phyloP scores from a whole-genome alignment of 176 grass and related monocot species.

The bread wheat (Triticum aestivum) region DNA sequence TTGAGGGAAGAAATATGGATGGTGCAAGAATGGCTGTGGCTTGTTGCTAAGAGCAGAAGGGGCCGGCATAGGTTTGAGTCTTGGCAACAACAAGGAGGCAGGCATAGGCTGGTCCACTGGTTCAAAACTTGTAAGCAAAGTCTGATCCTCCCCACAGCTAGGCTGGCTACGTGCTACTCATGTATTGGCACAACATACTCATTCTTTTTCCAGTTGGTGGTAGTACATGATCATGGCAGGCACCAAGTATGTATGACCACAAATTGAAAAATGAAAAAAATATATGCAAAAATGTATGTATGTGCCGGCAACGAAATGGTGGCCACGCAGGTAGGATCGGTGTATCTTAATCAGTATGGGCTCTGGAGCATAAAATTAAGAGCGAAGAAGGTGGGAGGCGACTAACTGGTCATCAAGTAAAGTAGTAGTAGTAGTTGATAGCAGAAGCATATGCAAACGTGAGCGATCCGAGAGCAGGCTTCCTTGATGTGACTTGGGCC shows the following conservation, averaged over 20 bases:
- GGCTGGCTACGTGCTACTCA: too few relatives aligned
- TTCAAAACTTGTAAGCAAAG: conserved; percentile 33
- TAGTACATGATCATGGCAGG: too few relatives aligned
- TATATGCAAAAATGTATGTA: not conserved
- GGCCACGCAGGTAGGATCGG: not conserved
- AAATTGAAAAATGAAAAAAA: not conserved
- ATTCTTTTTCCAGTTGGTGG: too few relatives aligned
- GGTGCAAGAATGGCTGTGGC: not conserved
- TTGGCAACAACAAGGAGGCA: conserved; percentile 3
- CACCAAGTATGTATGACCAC: not conserved
- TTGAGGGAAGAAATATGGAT: not conserved
- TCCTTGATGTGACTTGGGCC: too few relatives aligned
- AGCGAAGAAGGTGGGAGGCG: conserved; percentile 2
- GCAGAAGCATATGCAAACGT: too few relatives aligned
- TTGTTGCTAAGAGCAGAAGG: conserved; percentile 1
- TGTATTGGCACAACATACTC: too few relatives aligned
- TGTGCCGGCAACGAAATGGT: not conserved
- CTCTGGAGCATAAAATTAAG: not conserved
- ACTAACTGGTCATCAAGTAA: not conserved
- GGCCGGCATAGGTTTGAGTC: not conserved
- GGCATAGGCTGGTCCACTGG: not conserved
- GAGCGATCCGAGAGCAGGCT: too few relatives aligned
- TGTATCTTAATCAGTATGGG: not conserved
- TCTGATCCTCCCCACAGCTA: not conserved
- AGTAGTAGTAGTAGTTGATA: not conserved